Evolutionary conservation across 305 asterid genomes (phyloP).

Genomic region (Solanum hybrid): DNA sequence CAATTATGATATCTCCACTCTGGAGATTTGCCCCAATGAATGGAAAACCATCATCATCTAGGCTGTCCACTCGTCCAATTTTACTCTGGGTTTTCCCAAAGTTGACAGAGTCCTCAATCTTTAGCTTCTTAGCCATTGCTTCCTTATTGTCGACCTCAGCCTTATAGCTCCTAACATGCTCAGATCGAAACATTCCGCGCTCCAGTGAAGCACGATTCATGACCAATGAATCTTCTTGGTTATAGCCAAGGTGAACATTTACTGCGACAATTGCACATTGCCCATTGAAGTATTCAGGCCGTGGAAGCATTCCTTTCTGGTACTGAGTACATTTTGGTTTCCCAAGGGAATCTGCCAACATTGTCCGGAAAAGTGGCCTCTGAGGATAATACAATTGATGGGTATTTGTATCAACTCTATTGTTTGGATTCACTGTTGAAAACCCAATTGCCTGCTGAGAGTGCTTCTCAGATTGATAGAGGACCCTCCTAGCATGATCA

Average conservation of each 20-base stretch:
- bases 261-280: slow-evolving; percentile 95
- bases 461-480: slow-evolving; percentile 92
- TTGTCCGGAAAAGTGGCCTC: slow-evolving; percentile 66
- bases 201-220: slow-evolving; percentile 92
- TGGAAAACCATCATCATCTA: slow-evolving; percentile 96
- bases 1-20: slow-evolving; percentile 80
- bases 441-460: slow-evolving; percentile 94
- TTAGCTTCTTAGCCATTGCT: slow-evolving; percentile 31
- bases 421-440: slow-evolving; percentile 57
- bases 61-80: slow-evolving; percentile 78
- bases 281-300: slow-evolving; percentile 76
- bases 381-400: slow-evolving; percentile 89
- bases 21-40: slow-evolving; percentile 82
- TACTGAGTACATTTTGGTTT: slow-evolving; percentile 37
- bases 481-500: slow-evolving; percentile 83
- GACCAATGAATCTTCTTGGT: slow-evolving; percentile 93
- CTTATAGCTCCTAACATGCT: slow-evolving; percentile 79
- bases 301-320: slow-evolving; percentile 61
- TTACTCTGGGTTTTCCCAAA: slow-evolving; percentile 83
- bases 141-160: slow-evolving; percentile 65
- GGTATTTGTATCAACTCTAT: slow-evolving; percentile 66
- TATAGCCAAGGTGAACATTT: slow-evolving; percentile 87
- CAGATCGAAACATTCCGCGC: slow-evolving; percentile 90
- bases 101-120: slow-evolving; percentile 44
- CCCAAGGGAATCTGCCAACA: slow-evolving; percentile 79